Conservation (phyloP, 2,329 filamentous ascomycete species). For the Colletotrichum echinochloae region DNA sequence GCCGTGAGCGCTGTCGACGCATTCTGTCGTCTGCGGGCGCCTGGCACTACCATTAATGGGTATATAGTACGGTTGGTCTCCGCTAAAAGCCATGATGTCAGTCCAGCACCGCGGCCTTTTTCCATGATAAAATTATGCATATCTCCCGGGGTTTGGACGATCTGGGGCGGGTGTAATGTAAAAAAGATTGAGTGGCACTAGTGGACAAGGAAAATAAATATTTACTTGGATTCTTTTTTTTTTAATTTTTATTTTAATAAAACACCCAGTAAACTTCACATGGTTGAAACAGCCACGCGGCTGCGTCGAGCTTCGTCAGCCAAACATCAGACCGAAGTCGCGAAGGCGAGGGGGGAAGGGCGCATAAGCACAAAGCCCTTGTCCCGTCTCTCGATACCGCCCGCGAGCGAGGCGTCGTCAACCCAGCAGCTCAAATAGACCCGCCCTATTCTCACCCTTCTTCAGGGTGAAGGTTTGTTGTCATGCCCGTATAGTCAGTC, state of each 20-base stretch:
- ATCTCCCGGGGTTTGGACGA: neutral
- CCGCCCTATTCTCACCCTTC: too few relatives aligned
- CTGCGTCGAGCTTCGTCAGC: neutral
- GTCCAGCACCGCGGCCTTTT: neutral
- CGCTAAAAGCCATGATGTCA: neutral
- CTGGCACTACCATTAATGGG: neutral
- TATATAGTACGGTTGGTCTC: neutral
- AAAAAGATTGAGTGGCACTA: neutral
- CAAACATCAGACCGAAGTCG: neutral
- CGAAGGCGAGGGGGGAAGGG: neutral
- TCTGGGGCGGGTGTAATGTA: neutral
- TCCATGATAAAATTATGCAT: neutral
- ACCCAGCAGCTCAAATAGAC: neutral
- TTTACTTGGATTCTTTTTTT: too few relatives aligned
- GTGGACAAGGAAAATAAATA: neutral
- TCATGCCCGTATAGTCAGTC: neutral
- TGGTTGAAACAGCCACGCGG: too few relatives aligned
- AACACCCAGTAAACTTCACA: neutral
- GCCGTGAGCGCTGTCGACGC: neutral
- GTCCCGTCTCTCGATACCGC: neutral
- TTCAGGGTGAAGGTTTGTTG: too few relatives aligned
- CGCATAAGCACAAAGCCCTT: neutral
- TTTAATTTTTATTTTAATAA: neutral
- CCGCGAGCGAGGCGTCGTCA: neutral
- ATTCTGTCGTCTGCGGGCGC: neutral